phyloP scores from a whole-genome alignment of 2,329 filamentous ascomycete genomes.

The Pyrenochaeta sp. region DNA sequence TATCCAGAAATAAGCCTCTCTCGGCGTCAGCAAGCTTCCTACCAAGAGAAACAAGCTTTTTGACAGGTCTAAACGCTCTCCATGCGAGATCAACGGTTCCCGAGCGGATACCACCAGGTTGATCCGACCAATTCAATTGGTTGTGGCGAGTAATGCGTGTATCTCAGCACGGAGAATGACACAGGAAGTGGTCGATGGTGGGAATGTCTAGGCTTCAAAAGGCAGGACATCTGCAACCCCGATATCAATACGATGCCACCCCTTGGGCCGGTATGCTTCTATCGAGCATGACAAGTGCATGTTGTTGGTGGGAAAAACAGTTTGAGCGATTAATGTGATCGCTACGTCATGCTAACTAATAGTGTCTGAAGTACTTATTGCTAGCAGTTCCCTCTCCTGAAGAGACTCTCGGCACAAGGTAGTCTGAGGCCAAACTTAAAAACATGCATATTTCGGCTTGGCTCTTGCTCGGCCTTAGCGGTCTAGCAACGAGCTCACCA shows the following conservation, averaged over 20 bases:
- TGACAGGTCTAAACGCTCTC: too few relatives aligned
- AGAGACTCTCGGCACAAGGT: not conserved
- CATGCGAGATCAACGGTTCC: not conserved
- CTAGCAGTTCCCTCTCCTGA: not conserved
- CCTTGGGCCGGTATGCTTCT: not conserved
- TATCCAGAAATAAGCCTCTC: too few relatives aligned
- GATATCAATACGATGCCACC: not conserved
- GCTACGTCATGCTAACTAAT: not conserved
- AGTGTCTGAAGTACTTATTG: not conserved
- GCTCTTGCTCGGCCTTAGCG: slow-evolving; percentile 11
- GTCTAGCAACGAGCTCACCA: slow-evolving; percentile 9
- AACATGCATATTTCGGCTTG: slow-evolving; percentile 18
- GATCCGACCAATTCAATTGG: not conserved
- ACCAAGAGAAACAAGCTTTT: too few relatives aligned
- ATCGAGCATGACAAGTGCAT: not conserved
- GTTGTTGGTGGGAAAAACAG: not conserved
- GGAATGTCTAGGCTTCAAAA: slow-evolving; percentile 5
- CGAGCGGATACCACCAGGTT: not conserved
- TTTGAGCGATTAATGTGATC: not conserved
- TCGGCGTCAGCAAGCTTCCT: too few relatives aligned
- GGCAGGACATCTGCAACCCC: slow-evolving; percentile 9
- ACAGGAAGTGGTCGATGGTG: not conserved
- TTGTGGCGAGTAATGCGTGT: not conserved
- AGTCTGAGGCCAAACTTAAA: not conserved
- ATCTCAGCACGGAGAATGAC: slow-evolving; percentile 6